Percentiles rank a stretch among this genome's conserved stretches.
Evolutionary conservation across 2,329 filamentous ascomycete genomes (phyloP).

Genomic region (Venturia oleaginea): DNA sequence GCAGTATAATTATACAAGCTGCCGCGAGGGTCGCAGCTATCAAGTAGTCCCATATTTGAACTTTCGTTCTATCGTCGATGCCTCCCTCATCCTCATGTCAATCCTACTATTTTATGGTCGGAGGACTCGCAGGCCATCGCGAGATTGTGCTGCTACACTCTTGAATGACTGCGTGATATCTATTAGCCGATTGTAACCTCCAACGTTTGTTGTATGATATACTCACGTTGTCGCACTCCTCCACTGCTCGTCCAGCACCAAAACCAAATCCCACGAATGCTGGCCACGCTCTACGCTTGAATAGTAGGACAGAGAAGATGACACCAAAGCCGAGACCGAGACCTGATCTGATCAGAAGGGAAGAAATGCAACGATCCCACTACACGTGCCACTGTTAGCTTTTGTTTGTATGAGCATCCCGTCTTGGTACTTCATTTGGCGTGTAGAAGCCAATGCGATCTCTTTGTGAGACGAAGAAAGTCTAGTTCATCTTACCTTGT

Average conservation of each 20-base stretch:
- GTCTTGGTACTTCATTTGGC: neutral
- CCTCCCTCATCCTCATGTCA: neutral
- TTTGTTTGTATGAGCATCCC: neutral
- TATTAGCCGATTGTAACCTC: conserved; percentile 1
- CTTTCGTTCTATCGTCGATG: neutral
- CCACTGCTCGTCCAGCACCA: conserved; percentile 91
- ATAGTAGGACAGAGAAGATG: conserved; percentile 95
- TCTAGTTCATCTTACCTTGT: conserved; percentile 66
- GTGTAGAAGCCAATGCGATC: neutral
- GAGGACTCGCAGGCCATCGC: conserved; percentile 40
- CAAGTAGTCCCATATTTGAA: neutral
- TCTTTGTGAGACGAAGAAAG: neutral
- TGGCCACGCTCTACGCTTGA: conserved; percentile 97
- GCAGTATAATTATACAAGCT: conserved; percentile 2
- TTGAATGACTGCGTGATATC: conserved; percentile 38
- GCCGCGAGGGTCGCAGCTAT: neutral
- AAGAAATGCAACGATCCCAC: conserved; percentile 99
- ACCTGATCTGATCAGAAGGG: conserved; percentile 90
- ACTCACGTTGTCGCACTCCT: conserved; percentile 80
- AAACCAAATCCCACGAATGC: conserved; percentile 93
- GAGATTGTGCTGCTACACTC: conserved; percentile 38
- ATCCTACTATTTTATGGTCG: conserved; percentile 27
- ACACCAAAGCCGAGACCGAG: conserved; percentile 95
- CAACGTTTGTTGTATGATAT: neutral
- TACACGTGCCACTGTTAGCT: conserved; percentile 31